phyloP scores from a whole-genome alignment of 495 filamentous ascomycete genomes.

The Penicillium goetzii region DNA sequence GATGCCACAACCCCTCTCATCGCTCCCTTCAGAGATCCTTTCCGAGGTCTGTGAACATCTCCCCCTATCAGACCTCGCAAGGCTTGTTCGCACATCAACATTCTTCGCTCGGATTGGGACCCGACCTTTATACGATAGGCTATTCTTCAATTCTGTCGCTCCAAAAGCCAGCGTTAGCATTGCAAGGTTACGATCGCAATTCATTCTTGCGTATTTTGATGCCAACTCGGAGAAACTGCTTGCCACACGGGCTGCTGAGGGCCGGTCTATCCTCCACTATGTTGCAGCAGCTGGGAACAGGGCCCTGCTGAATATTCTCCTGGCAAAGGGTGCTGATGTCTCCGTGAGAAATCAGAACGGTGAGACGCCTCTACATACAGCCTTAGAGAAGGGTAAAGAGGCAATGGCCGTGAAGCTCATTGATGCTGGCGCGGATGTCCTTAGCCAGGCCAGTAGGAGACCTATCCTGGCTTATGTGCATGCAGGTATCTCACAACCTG shows the following conservation, averaged over 20 bases:
- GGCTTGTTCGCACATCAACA: not conserved
- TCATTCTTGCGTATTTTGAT: not conserved
- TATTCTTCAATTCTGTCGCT: not conserved
- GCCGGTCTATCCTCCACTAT: not conserved
- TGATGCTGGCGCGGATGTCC: not conserved
- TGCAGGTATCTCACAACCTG: not conserved
- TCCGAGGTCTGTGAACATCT: not conserved
- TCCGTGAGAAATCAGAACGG: not conserved
- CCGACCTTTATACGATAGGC: not conserved
- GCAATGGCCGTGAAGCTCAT: not conserved
- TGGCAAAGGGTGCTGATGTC: not conserved
- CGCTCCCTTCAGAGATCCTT: not conserved
- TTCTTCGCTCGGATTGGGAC: not conserved
- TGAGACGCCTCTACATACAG: not conserved
- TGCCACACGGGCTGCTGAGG: not conserved
- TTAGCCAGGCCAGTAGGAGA: not conserved
- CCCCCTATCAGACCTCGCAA: slow-evolving; percentile 1
- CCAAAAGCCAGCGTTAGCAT: not conserved
- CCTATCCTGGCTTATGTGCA: not conserved
- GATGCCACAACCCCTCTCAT: not conserved
- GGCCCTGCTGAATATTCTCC: not conserved
- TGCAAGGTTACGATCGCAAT: not conserved
- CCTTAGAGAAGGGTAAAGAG: not conserved
- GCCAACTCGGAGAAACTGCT: not conserved
- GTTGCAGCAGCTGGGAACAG: not conserved